A percentile compares a stretch with the other conserved stretches of the same genome.
Evolutionary conservation across 306 rosid species (phyloP).

Genomic region (Nissolia schottii): DNA sequence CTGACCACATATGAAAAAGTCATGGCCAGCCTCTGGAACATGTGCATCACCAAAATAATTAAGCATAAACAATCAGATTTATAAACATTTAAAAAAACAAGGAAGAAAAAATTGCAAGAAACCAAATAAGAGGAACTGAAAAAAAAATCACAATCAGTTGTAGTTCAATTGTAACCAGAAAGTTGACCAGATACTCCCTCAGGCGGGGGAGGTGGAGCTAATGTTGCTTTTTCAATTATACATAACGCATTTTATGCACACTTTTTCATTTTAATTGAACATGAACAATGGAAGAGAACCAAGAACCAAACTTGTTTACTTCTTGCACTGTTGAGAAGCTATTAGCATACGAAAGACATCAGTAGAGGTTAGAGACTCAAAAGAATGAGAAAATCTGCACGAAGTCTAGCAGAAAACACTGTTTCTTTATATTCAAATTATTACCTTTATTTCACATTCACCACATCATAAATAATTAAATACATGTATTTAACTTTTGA

Average conservation of each 20-base stretch:
- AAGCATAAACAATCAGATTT: neutral
- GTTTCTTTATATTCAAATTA: neutral
- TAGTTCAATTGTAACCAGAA: neutral
- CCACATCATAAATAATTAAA: neutral
- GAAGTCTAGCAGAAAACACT: neutral
- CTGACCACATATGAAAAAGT: constrained; percentile 37
- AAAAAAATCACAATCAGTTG: neutral
- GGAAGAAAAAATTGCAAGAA: neutral
- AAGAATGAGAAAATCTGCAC: neutral
- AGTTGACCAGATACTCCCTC: neutral
- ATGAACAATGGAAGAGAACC: neutral
- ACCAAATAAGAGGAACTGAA: neutral
- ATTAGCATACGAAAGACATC: neutral
- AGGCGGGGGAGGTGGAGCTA: neutral
- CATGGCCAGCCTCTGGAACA: constrained; percentile 10
- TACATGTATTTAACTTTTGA: neutral
- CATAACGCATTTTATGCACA: neutral
- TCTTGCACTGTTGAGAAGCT: neutral
- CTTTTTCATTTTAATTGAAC: neutral
- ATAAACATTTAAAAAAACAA: constrained; percentile 3
- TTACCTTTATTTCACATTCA: neutral
- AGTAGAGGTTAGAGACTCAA: neutral
- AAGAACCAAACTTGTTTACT: neutral
- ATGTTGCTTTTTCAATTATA: neutral
- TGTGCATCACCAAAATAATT: neutral